Evolutionary conservation across 1,284 basidiomycete species (phyloP), one percentile per base, ranked within the genome.

Genomic region (Ustilago esculenta): DNA sequence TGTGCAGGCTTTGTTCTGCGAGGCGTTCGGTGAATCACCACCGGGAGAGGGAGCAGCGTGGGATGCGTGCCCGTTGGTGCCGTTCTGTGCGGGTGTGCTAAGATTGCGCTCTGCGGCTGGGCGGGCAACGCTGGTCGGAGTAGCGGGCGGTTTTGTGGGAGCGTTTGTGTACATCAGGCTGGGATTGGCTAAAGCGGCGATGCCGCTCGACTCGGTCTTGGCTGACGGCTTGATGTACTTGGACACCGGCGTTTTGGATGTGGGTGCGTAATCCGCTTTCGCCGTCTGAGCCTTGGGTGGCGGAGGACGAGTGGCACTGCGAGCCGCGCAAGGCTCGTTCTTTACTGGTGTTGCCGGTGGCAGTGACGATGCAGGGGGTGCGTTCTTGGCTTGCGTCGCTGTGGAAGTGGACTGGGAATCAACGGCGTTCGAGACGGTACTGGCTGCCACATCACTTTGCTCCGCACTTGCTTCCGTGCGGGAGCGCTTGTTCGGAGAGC

Each of bases 1-100:
- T 7, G 75, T 72, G 72, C 82, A 82, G 12, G 56, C 50, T 42
- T 80, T 81, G 51, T 64, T 65, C 17, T 41, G 48, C 1, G 61
- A 56, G 2, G 60, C 47, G 14, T 34, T 46, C 1, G 60, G 60
- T 2, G 60, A 56, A 23, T 40, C 52, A 17, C 23, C 48, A 15
- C 29, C 47, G 17, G 47, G 17, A 20, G 51, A 17, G 33, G 50
- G 11, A 10, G 41, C 44, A 17, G 34, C 24, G 18, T 52, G 48
- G 8, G 36, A 18, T 3, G 40, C 20, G 21, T 18, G 49, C 3
- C 47, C 50, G 21, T 50, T 55, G 14, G 52, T 23, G 21, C 24
- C 18, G 9, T 32, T 51, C 25, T 15, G n/a, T 15, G 21, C 18
- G 8, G 52, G 47, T 7, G 51, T 55, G 27, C 37, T 21, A 21